phyloP scores from a whole-genome alignment of 2,329 filamentous ascomycete species.

The Fusarium guadeloupense region DNA sequence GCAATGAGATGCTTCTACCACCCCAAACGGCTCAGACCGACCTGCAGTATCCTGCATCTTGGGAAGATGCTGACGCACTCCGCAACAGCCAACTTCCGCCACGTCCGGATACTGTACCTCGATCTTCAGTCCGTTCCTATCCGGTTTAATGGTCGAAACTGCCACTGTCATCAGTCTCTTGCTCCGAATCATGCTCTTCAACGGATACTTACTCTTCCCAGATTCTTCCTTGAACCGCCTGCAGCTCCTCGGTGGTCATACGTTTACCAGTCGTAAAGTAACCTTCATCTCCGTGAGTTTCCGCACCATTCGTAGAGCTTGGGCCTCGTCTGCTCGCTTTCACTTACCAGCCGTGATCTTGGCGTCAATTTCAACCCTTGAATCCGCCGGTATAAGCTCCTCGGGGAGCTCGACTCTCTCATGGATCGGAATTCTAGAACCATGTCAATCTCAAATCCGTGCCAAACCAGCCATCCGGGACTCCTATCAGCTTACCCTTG shows the following conservation, averaged over 20 bases:
- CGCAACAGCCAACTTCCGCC: slow-evolving; percentile 21
- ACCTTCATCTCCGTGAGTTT: slow-evolving; percentile 52
- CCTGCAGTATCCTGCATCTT: slow-evolving; percentile 34
- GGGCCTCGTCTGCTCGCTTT: neutral
- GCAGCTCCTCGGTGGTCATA: slow-evolving; percentile 86
- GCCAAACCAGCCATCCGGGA: neutral
- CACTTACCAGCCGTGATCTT: slow-evolving; percentile 91
- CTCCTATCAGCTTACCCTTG: slow-evolving; percentile 68
- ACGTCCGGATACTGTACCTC: no score
- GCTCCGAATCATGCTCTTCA: slow-evolving; percentile 4
- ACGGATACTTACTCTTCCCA: slow-evolving; percentile 80
- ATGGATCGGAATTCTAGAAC: slow-evolving; percentile 77
- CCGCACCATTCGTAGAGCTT: slow-evolving; percentile 11
- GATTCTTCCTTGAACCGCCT: slow-evolving; percentile 85
- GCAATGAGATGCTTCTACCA: slow-evolving; percentile 38
- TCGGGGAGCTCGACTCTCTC: slow-evolving; percentile 93
- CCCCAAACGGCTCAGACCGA: slow-evolving; percentile 39
- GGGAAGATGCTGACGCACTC: slow-evolving; percentile 39
- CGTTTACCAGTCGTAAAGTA: slow-evolving; percentile 89
- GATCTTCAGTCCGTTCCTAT: slow-evolving; percentile 12
- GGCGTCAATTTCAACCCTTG: slow-evolving; percentile 97
- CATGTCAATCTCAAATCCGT: slow-evolving; percentile 22
- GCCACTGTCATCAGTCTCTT: slow-evolving; percentile 36
- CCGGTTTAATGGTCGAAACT: slow-evolving; percentile 54
- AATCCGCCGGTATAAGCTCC: slow-evolving; percentile 92